A percentile compares a stretch with the other conserved stretches of the same genome.
Evolutionary conservation across 139 green algal species (phyloP).

Genomic region (Pedinophyceae sp.): DNA sequence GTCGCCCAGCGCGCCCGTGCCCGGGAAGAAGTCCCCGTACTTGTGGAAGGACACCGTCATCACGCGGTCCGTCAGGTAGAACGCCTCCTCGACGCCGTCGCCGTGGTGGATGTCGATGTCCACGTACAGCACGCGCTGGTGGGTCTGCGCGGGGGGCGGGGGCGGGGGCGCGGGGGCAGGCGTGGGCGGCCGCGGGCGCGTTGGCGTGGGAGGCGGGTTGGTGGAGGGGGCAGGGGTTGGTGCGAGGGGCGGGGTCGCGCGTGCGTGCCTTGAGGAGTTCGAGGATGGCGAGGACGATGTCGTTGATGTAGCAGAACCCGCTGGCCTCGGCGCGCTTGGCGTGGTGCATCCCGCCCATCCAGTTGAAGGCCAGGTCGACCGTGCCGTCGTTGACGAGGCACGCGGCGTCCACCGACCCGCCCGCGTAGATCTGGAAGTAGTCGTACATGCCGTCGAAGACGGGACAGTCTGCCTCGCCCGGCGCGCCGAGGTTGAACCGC

Average conservation of each 20-base stretch:
- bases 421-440: constrained; percentile 81
- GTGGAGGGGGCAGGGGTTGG: neutral
- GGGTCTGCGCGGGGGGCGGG: no score
- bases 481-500: constrained; percentile 90
- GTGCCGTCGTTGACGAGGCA: constrained; percentile 72
- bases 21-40: constrained; percentile 97
- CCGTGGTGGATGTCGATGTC: constrained; percentile 97
- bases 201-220: neutral
- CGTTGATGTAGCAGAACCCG: constrained; percentile 97
- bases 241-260: no score
- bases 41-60: constrained; percentile 94
- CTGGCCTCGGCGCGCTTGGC: constrained; percentile 64
- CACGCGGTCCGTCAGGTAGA: constrained; percentile 93
- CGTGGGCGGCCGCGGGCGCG: no score
- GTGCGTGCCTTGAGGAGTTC: constrained; percentile 98
- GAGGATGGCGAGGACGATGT: constrained; percentile 94
- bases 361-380: constrained; percentile 89
- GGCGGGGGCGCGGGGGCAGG: no score
- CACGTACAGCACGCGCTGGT: constrained; percentile 63
- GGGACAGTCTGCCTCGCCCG: constrained; percentile 80
- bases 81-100: constrained; percentile 96
- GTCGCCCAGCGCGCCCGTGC: constrained; percentile 60
- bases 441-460: constrained; percentile 93
- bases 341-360: constrained; percentile 90
- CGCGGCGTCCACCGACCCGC: constrained; percentile 80